phyloP scores from a whole-genome alignment of 2,329 filamentous ascomycete genomes.

The Penicillium italicum region DNA sequence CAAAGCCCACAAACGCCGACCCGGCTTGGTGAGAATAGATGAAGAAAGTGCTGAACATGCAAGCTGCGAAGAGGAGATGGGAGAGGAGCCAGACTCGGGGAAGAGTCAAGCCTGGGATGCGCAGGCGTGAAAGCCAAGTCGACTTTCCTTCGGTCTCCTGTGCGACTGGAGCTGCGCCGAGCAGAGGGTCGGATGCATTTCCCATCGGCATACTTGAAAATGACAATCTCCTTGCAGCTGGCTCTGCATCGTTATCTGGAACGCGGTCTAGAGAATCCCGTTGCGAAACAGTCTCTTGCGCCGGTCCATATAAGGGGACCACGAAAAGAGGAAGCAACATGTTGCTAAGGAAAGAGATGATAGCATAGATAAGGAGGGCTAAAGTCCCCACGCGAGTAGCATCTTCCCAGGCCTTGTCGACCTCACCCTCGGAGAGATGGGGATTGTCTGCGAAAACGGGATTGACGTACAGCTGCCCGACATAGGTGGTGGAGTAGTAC shows the following conservation, averaged over 20 bases:
- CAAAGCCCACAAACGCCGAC: slow-evolving; percentile 71
- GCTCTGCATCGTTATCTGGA: slow-evolving; percentile 16
- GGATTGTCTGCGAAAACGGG: slow-evolving; percentile 74
- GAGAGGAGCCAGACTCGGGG: slow-evolving; percentile 83
- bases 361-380: slow-evolving; percentile 81
- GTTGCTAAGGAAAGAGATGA: slow-evolving; percentile 77
- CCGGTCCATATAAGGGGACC: slow-evolving; percentile 65
- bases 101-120: slow-evolving; percentile 79
- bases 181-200: slow-evolving; percentile 29
- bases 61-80: slow-evolving; percentile 74
- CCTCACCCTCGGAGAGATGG: slow-evolving; percentile 69
- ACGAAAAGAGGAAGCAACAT: slow-evolving; percentile 82
- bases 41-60: slow-evolving; percentile 80
- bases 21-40: slow-evolving; percentile 68
- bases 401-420: slow-evolving; percentile 75
- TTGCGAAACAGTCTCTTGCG: slow-evolving; percentile 5
- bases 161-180: slow-evolving; percentile 19
- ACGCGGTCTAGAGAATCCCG: slow-evolving; percentile 1
- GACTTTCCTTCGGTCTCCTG: slow-evolving; percentile 16
- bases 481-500: slow-evolving; percentile 92
- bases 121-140: slow-evolving; percentile 57
- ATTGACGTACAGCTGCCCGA: slow-evolving; percentile 88
- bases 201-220: slow-evolving; percentile 34
- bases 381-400: slow-evolving; percentile 86
- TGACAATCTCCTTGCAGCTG: slow-evolving; percentile 28